phyloP scores from a whole-genome alignment of 768 basidiomycete genomes.

The Cyclocybe aegerita region DNA sequence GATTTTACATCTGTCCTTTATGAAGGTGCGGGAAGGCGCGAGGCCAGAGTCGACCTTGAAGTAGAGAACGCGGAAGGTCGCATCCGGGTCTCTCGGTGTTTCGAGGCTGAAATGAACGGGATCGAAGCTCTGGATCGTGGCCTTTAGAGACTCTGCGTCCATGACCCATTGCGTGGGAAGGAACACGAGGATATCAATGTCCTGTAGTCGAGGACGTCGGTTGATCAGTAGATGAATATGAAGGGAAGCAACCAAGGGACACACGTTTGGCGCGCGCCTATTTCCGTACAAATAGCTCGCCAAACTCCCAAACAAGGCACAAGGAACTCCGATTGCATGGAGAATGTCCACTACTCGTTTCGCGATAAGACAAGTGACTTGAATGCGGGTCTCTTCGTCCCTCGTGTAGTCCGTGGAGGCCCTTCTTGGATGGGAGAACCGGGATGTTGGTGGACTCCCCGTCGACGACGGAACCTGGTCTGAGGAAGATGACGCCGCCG shows the following conservation, averaged over 20 bases:
- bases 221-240: background rate
- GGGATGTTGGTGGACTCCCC: background rate
- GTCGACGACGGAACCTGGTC: too few relatives aligned
- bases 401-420: background rate
- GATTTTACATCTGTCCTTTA: conserved; percentile 35
- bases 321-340: conserved; percentile 20
- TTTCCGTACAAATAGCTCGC: conserved; percentile 41
- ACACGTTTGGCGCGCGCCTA: conserved; percentile 34
- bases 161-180: conserved; percentile 13
- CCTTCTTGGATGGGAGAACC: background rate
- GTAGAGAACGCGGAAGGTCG: conserved; percentile 38
- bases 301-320: conserved; percentile 38
- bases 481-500: too few relatives aligned
- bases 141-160: conserved; percentile 33
- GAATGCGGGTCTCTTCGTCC: background rate
- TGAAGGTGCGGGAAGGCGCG: conserved; percentile 13
- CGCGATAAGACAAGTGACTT: conserved; percentile 13
- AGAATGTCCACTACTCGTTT: conserved; percentile 26
- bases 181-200: conserved; percentile 37
- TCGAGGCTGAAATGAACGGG: conserved; percentile 35
- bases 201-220: conserved; percentile 18
- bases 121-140: conserved; percentile 24
- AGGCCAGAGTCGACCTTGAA: conserved; percentile 22
- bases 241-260: background rate
- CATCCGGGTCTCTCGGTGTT: conserved; percentile 31